Percentiles rank a stretch among this genome's conserved stretches.
phyloP scores from a whole-genome alignment of 2,329 filamentous ascomycete species.

The Paecilomyces niveus region DNA sequence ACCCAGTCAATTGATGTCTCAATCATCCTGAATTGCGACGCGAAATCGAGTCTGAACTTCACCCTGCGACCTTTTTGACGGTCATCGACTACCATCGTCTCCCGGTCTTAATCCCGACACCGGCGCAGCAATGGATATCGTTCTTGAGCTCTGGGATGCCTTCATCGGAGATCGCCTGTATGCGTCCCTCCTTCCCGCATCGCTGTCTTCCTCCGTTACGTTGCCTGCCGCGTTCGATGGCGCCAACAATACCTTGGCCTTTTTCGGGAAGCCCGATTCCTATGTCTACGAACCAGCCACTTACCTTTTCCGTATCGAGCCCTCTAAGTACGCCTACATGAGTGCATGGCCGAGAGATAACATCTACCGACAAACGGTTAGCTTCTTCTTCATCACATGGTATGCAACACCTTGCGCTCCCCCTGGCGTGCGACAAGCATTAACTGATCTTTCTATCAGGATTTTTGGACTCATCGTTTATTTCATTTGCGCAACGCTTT shows the following conservation, averaged over 20 bases:
- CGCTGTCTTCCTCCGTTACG: constrained; percentile 47
- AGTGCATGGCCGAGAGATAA: constrained; percentile 74
- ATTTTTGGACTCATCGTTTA: constrained; percentile 79
- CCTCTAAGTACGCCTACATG: constrained; percentile 69
- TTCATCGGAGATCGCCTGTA: constrained; percentile 76
- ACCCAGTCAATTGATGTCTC: neutral
- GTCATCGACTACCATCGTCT: neutral
- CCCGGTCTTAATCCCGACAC: neutral
- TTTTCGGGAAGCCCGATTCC: constrained; percentile 44
- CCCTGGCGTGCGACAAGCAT: neutral
- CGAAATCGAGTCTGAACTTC: neutral
- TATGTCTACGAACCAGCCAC: constrained; percentile 63
- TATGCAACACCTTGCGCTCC: constrained; percentile 33
- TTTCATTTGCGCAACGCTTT: constrained; percentile 74
- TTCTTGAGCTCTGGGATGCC: constrained; percentile 78
- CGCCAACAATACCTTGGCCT: constrained; percentile 48
- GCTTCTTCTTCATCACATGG: constrained; percentile 82
- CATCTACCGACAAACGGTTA: constrained; percentile 63
- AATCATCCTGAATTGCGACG: neutral
- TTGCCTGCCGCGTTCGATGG: constrained; percentile 46
- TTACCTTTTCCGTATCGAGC: constrained; percentile 60
- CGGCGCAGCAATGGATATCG: constrained; percentile 71
- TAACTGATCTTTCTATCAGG: constrained; percentile 44
- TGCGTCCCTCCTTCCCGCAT: constrained; percentile 60
- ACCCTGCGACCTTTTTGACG: neutral